These are phyloP conservation scores for Escovopsis weberi DNA, from an alignment of 2,329 filamentous ascomycete species.

Conservation along the genomic window DNA sequence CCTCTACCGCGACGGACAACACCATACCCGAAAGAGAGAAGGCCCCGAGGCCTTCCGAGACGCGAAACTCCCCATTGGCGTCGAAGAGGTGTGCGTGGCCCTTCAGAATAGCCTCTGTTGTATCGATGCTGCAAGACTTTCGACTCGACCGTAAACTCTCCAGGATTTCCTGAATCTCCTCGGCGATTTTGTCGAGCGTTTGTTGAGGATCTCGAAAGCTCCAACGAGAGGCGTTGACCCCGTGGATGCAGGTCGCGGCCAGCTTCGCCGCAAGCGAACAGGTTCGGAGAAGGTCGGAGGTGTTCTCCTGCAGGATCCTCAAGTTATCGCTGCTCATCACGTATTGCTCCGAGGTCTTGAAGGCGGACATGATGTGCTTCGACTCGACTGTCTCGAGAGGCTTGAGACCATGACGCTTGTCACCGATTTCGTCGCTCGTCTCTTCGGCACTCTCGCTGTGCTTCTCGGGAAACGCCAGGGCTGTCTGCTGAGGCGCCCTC, in stretches of 20 bases:
- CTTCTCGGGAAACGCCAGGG: background rate
- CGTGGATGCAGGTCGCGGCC: slow-evolving; percentile 11
- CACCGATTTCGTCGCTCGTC: slow-evolving; percentile 1
- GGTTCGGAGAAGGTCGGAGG: slow-evolving; percentile 12
- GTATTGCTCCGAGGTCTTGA: slow-evolving; percentile 23
- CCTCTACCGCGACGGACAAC: slow-evolving; percentile 32
- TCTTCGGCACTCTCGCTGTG: background rate
- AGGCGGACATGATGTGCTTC: slow-evolving; percentile 19
- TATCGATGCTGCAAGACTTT: slow-evolving; percentile 15
- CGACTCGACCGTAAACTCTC: slow-evolving; percentile 14
- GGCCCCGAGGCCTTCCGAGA: slow-evolving; percentile 10
- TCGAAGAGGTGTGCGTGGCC: slow-evolving; percentile 27
- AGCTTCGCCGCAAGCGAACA: slow-evolving; percentile 13
- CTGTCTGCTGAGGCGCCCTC: slow-evolving; percentile 8
- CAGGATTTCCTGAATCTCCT: slow-evolving; percentile 10
- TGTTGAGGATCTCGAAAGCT: slow-evolving; percentile 9
- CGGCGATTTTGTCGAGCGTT: slow-evolving; percentile 10
- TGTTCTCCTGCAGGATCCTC: slow-evolving; percentile 16
- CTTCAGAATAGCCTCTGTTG: slow-evolving; percentile 25
- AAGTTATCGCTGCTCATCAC: slow-evolving; percentile 18
- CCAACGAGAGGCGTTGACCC: slow-evolving; percentile 19
- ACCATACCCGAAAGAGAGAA: slow-evolving; percentile 25
- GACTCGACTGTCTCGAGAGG: slow-evolving; percentile 17
- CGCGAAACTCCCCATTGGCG: slow-evolving; percentile 21
- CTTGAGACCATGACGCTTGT: slow-evolving; percentile 8